These are phyloP conservation scores for Globisporangium apiculatum DNA, from an alignment of 352 stramenopile genomes.

Conservation along the genomic window DNA sequence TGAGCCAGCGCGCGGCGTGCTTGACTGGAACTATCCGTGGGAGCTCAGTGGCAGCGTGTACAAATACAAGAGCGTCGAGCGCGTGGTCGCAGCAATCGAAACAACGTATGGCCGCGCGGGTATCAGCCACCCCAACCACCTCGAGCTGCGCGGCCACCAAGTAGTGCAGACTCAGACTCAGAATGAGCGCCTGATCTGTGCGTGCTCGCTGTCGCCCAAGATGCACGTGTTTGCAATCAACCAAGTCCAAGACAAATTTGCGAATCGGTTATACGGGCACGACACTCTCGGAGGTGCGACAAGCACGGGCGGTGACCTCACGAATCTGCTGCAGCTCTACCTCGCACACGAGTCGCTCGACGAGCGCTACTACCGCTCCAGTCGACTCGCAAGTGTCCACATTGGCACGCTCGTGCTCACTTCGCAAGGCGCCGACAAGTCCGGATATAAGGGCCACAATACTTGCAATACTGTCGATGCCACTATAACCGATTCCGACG, in stretches of 20 bases:
- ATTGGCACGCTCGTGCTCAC: constrained; percentile 65
- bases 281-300: constrained; percentile 3
- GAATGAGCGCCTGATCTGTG: constrained; percentile 25
- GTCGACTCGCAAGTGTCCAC: constrained; percentile 64
- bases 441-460: no score
- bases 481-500: neutral
- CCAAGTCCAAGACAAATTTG: constrained; percentile 74
- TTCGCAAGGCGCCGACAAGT: no score
- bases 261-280: constrained; percentile 54
- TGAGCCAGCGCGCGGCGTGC: constrained; percentile 28
- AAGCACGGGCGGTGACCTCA: constrained; percentile 22
- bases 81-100: constrained; percentile 24
- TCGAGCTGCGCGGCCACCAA: constrained; percentile 57
- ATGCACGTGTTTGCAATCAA: constrained; percentile 84
- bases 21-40: constrained; percentile 84
- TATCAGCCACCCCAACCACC: constrained; percentile 47
- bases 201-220: constrained; percentile 37
- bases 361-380: constrained; percentile 40
- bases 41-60: constrained; percentile 85
- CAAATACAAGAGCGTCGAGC: constrained; percentile 20
- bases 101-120: constrained; percentile 20
- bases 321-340: constrained; percentile 24
- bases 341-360: constrained; percentile 37
- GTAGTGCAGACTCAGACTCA: constrained; percentile 17
- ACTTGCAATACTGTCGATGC: neutral